phyloP scores from a whole-genome alignment of 306 rosid species.

The Prunus mume region DNA sequence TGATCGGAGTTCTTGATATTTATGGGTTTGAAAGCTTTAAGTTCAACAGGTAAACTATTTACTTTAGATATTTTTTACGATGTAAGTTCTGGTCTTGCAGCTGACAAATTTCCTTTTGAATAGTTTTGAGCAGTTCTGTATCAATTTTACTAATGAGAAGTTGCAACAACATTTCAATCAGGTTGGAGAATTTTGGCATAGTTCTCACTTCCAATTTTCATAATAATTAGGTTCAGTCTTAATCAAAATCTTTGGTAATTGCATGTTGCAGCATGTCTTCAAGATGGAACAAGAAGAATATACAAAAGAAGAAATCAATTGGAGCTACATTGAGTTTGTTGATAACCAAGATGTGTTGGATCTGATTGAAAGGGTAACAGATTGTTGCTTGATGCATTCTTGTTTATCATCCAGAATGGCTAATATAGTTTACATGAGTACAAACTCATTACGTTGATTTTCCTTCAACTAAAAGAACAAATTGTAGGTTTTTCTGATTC shows the following conservation, averaged over 20 bases:
- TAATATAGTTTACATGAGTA: background rate
- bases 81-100: conserved; percentile 18
- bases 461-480: background rate
- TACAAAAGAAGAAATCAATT: conserved; percentile 89
- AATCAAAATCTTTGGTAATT: conserved; percentile 21
- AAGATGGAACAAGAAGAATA: conserved; percentile 99
- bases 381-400: conserved; percentile 25
- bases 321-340: conserved; percentile 99
- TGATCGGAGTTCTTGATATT: conserved; percentile 98
- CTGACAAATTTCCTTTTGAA: conserved; percentile 34
- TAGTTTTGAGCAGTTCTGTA: conserved; percentile 99
- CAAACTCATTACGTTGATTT: background rate
- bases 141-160: conserved; percentile 97
- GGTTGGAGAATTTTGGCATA: conserved; percentile 47
- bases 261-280: conserved; percentile 84
- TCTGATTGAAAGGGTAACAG: conserved; percentile 85
- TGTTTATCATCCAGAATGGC: background rate
- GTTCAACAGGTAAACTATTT: conserved; percentile 74
- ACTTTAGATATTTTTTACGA: conserved; percentile 20
- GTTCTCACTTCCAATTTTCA: conserved; percentile 16
- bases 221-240: conserved; percentile 4
- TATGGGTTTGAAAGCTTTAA: conserved; percentile 99
- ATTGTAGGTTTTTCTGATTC: conserved; percentile 4
- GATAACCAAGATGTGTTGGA: conserved; percentile 99
- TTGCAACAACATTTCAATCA: conserved; percentile 99